A percentile compares a stretch with the other conserved stretches of the same genome.
Conservation (phyloP, 176 grass and related monocot species). For the Zoysia pacifica region DNA sequence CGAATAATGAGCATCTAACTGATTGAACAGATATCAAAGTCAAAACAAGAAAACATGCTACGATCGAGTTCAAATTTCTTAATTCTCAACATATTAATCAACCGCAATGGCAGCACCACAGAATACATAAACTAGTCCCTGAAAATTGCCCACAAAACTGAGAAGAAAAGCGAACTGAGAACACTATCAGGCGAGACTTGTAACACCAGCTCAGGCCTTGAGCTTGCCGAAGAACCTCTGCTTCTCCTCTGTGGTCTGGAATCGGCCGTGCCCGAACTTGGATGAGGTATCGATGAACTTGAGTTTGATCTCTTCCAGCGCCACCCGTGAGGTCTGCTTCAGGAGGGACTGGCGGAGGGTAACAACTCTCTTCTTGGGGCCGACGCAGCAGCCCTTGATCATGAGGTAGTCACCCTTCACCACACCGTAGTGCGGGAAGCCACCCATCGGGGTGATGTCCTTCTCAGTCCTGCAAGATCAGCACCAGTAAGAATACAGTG, state of each 20-base stretch:
- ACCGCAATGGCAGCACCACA: slow-evolving; percentile 19
- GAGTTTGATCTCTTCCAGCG: slow-evolving; percentile 94
- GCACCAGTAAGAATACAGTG: not conserved
- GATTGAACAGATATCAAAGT: not conserved
- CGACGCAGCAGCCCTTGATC: slow-evolving; percentile 91
- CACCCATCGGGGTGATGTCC: slow-evolving; percentile 94
- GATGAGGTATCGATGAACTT: slow-evolving; percentile 97
- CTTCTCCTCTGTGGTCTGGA: slow-evolving; percentile 95
- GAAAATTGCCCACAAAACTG: slow-evolving; percentile 40
- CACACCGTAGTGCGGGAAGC: slow-evolving; percentile 89
- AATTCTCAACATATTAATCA: slow-evolving; percentile 16
- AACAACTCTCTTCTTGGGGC: slow-evolving; percentile 93
- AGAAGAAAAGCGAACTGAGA: slow-evolving; percentile 2
- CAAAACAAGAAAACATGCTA: not conserved
- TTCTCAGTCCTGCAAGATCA: slow-evolving; percentile 71
- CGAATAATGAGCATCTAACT: not conserved
- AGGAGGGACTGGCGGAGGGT: slow-evolving; percentile 87
- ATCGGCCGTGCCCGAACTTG: slow-evolving; percentile 92
- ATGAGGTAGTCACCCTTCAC: slow-evolving; percentile 90
- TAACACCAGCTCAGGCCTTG: slow-evolving; percentile 39
- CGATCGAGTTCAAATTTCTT: slow-evolving; percentile 21
- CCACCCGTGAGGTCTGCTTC: slow-evolving; percentile 83
- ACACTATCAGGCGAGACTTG: slow-evolving; percentile 1
- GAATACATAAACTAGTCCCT: slow-evolving; percentile 7
- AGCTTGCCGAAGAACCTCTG: slow-evolving; percentile 71